phyloP scores from a whole-genome alignment of 306 rosid species.

The Pachyrhizus erosus region DNA sequence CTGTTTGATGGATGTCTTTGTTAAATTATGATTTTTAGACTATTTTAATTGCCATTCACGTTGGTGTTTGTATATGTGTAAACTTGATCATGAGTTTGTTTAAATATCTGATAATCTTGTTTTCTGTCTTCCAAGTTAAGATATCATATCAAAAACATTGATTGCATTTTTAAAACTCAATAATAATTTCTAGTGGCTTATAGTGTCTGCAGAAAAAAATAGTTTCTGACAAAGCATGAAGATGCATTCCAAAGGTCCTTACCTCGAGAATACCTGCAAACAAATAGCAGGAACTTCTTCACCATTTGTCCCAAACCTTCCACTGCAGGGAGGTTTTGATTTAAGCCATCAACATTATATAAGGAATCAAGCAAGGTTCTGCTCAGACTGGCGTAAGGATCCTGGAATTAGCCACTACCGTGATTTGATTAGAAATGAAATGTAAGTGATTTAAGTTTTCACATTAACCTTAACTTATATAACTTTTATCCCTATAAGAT shows the following conservation, averaged over 20 bases:
- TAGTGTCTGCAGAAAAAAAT: constrained; percentile 33
- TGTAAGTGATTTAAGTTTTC: constrained; percentile 46
- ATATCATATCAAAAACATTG: background rate
- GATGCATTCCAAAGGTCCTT: constrained; percentile 28
- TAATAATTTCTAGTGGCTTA: background rate
- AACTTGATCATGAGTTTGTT: background rate
- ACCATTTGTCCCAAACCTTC: background rate
- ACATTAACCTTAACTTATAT: background rate
- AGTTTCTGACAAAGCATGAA: background rate
- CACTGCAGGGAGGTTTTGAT: constrained; percentile 18
- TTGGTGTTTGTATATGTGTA: background rate
- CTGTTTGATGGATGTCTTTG: constrained; percentile 3
- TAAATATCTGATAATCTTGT: constrained; percentile 11
- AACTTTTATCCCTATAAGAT: background rate
- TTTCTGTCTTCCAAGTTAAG: background rate
- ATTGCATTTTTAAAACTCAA: background rate
- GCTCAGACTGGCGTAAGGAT: constrained; percentile 43
- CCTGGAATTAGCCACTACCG: constrained; percentile 3
- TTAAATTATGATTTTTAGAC: background rate
- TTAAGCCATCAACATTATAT: background rate
- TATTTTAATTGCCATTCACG: constrained; percentile 8
- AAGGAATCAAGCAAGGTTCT: constrained; percentile 13
- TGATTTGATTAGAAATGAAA: background rate
- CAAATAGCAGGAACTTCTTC: background rate
- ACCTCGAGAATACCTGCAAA: background rate